Conservation (phyloP, 1,139 yeast species). For the Yamadazyma pseudoaaseri region DNA sequence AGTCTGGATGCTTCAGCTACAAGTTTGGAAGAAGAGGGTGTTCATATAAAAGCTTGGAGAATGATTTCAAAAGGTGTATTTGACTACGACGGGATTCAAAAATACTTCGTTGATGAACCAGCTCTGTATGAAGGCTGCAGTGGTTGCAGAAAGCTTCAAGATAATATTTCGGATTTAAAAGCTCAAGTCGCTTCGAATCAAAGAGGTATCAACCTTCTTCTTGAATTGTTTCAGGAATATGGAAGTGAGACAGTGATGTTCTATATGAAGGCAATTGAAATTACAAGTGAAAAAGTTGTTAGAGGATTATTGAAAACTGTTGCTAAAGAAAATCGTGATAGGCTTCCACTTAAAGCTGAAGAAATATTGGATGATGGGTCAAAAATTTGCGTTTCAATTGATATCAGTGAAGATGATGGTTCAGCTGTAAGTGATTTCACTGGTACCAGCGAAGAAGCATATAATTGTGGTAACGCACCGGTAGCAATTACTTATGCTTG, state of each 20-base stretch:
- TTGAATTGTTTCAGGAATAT: slow-evolving; percentile 31
- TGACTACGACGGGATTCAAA: slow-evolving; percentile 41
- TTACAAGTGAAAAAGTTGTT: slow-evolving; percentile 43
- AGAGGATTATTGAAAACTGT: slow-evolving; percentile 38
- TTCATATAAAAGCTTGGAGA: slow-evolving; percentile 39
- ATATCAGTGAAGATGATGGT: slow-evolving; percentile 34
- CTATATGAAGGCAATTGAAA: slow-evolving; percentile 44
- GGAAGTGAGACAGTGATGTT: slow-evolving; percentile 33
- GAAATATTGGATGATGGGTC: slow-evolving; percentile 49
- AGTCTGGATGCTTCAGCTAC: slow-evolving; percentile 49
- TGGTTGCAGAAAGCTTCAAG: slow-evolving; percentile 41
- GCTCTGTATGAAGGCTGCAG: slow-evolving; percentile 46
- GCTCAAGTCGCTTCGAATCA: slow-evolving; percentile 68
- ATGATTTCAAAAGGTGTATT: slow-evolving; percentile 35
- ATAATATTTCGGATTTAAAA: slow-evolving; percentile 55
- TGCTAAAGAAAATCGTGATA: slow-evolving; percentile 33
- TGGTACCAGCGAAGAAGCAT: slow-evolving; percentile 42
- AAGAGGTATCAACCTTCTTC: slow-evolving; percentile 49
- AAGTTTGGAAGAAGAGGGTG: slow-evolving; percentile 45
- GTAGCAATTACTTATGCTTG: slow-evolving; percentile 81
- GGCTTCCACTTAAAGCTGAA: slow-evolving; percentile 29
- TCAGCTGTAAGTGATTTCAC: slow-evolving; percentile 42
- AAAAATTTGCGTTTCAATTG: slow-evolving; percentile 33
- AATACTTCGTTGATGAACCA: slow-evolving; percentile 39
- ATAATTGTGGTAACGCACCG: slow-evolving; percentile 46